Percentiles rank a stretch among this genome's conserved stretches.
These are phyloP conservation scores for Verticillium albo-atrum DNA, from an alignment of 2,329 filamentous ascomycete genomes.

Conservation along the genomic window DNA sequence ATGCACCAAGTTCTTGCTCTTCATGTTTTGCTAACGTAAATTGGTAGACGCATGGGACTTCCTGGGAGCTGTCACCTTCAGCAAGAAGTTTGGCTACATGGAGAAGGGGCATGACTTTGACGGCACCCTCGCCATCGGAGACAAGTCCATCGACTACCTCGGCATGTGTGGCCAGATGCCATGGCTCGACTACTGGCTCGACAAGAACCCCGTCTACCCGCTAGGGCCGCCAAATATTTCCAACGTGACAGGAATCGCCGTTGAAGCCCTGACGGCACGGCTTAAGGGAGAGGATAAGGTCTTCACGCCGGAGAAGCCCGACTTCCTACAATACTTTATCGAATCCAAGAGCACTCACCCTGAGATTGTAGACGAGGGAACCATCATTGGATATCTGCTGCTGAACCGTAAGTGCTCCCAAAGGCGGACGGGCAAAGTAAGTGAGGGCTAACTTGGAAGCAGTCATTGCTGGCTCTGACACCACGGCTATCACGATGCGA, in stretches of 20 bases:
- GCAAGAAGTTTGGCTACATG: slow-evolving; percentile 35
- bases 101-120: slow-evolving; percentile 30
- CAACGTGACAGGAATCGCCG: slow-evolving; percentile 14
- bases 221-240: slow-evolving; percentile 17
- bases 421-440: neutral
- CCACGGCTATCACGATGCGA: slow-evolving; percentile 27
- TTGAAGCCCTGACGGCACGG: slow-evolving; percentile 12
- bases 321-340: slow-evolving; percentile 28
- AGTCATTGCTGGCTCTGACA: slow-evolving; percentile 30
- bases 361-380: slow-evolving; percentile 28
- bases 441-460: neutral
- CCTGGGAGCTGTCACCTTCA: slow-evolving; percentile 34
- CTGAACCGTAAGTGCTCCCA: slow-evolving; percentile 12
- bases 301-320: slow-evolving; percentile 11
- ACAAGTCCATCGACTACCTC: slow-evolving; percentile 28
- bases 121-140: slow-evolving; percentile 22
- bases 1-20: neutral
- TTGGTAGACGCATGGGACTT: slow-evolving; percentile 31
- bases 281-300: slow-evolving; percentile 3
- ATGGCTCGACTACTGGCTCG: slow-evolving; percentile 19
- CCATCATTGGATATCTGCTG: slow-evolving; percentile 21
- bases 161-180: slow-evolving; percentile 20
- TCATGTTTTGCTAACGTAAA: neutral
- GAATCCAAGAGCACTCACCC: slow-evolving; percentile 27
- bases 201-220: slow-evolving; percentile 22